phyloP scores from a whole-genome alignment of 768 basidiomycete species.

The Sistotremastrum suecicum region DNA sequence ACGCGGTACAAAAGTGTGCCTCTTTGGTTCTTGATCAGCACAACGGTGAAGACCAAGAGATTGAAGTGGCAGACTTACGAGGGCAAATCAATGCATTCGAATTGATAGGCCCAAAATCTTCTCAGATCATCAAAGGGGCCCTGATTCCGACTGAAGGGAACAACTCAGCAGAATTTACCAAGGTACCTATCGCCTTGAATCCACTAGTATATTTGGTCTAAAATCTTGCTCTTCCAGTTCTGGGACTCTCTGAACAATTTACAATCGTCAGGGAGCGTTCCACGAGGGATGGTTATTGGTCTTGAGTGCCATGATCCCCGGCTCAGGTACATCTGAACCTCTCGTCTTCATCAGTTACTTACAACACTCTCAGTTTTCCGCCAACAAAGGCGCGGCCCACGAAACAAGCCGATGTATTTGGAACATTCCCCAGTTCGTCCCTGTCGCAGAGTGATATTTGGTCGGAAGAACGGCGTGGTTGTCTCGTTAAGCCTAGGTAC shows the following conservation, averaged over 20 bases:
- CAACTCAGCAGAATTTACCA: conserved; percentile 38
- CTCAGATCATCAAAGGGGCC: conserved; percentile 39
- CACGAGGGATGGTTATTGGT: conserved; percentile 65
- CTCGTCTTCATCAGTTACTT: neutral
- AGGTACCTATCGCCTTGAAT: conserved; percentile 24
- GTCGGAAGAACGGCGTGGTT: conserved; percentile 41
- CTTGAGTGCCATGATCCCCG: conserved; percentile 78
- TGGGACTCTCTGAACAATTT: conserved; percentile 51
- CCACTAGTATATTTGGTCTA: neutral
- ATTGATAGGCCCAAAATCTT: conserved; percentile 76
- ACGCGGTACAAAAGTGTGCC: conserved; percentile 34
- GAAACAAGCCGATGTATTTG: conserved; percentile 14
- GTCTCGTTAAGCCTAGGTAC: conserved; percentile 47
- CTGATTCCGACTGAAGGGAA: conserved; percentile 36
- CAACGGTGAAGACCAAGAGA: conserved; percentile 19
- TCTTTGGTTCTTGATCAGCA: conserved; percentile 31
- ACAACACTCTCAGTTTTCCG: conserved; percentile 48
- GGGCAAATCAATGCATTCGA: conserved; percentile 72
- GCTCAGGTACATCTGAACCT: conserved; percentile 38
- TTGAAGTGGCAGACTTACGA: conserved; percentile 62
- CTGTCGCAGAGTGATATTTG: conserved; percentile 63
- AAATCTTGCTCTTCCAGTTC: conserved; percentile 28
- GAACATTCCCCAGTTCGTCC: conserved; percentile 37
- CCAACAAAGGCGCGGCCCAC: conserved; percentile 55
- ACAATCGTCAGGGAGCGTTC: conserved; percentile 51